Conservation (phyloP, 495 filamentous ascomycete genomes). For the Aspergillus taichungensis region DNA sequence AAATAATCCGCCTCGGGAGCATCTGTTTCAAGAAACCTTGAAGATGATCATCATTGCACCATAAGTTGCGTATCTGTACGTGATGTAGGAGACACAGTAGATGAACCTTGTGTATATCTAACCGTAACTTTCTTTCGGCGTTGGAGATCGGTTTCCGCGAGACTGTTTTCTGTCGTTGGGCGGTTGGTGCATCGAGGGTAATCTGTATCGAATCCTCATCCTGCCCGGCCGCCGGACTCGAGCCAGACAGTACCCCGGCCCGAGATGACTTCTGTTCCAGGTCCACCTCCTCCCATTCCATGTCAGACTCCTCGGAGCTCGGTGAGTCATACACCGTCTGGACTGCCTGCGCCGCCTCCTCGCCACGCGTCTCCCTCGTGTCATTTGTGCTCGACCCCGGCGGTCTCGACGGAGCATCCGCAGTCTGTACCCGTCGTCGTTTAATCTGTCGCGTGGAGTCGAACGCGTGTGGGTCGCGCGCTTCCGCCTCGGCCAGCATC, state of each 20-base stretch:
- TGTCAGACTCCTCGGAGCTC: conserved; percentile 48
- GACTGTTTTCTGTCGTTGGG: conserved; percentile 24
- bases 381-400: background rate
- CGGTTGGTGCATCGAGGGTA: conserved; percentile 42
- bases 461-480: conserved; percentile 25
- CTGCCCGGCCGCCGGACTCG: background rate
- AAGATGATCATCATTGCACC: conserved; percentile 68
- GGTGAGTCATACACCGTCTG: conserved; percentile 40
- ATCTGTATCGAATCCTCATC: conserved; percentile 45
- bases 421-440: conserved; percentile 31
- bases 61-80: conserved; percentile 64
- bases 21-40: conserved; percentile 48
- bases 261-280: conserved; percentile 33
- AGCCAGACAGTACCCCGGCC: conserved; percentile 10
- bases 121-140: conserved; percentile 59
- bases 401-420: conserved; percentile 4
- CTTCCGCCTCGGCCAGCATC: conserved; percentile 57
- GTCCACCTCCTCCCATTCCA: conserved; percentile 67
- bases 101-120: conserved; percentile 81
- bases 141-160: conserved; percentile 53
- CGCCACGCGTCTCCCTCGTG: background rate
- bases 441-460: conserved; percentile 33
- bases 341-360: conserved; percentile 14
- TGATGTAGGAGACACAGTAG: conserved; percentile 73
- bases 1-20: conserved; percentile 49